Conservation (phyloP, 1,284 basidiomycete species). For the Cutaneotrichosporon curvatum region DNA sequence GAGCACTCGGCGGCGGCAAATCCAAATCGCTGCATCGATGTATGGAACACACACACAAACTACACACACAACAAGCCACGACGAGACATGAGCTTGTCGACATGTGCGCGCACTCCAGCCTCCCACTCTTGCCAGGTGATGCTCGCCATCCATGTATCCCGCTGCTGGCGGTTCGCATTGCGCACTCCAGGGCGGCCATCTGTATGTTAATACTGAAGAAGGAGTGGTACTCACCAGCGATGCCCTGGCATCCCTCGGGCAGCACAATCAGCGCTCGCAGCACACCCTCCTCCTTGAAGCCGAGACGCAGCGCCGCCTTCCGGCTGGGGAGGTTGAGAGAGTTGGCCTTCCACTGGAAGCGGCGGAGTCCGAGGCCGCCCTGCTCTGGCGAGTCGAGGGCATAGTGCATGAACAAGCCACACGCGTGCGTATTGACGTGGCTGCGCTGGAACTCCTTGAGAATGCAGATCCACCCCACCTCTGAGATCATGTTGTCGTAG, state of each 20-base stretch:
- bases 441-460: constrained; percentile 34
- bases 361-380: constrained; percentile 34
- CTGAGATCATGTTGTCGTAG: constrained; percentile 24
- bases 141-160: constrained; percentile 34
- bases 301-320: constrained; percentile 28
- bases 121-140: constrained; percentile 41
- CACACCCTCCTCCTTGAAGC: constrained; percentile 31
- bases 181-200: constrained; percentile 24
- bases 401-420: constrained; percentile 34
- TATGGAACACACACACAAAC: not conserved
- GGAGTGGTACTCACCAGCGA: constrained; percentile 30
- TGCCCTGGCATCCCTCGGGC: constrained; percentile 26
- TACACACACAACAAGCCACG: no score
- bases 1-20: no score
- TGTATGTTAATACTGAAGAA: no score
- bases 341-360: constrained; percentile 39
- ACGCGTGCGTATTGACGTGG: constrained; percentile 37
- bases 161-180: constrained; percentile 18
- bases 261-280: constrained; percentile 27
- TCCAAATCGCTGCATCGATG: no score
- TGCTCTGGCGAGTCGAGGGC: constrained; percentile 28
- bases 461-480: constrained; percentile 38
- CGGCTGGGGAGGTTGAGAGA: constrained; percentile 28
- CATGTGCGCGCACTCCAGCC: constrained; percentile 23
- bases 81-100: constrained; percentile 26